Evolutionary conservation across 2,329 filamentous ascomycete genomes (phyloP), one percentile per base, ranked within the genome.

Genomic region (Aspergillus pseudoterreus): DNA sequence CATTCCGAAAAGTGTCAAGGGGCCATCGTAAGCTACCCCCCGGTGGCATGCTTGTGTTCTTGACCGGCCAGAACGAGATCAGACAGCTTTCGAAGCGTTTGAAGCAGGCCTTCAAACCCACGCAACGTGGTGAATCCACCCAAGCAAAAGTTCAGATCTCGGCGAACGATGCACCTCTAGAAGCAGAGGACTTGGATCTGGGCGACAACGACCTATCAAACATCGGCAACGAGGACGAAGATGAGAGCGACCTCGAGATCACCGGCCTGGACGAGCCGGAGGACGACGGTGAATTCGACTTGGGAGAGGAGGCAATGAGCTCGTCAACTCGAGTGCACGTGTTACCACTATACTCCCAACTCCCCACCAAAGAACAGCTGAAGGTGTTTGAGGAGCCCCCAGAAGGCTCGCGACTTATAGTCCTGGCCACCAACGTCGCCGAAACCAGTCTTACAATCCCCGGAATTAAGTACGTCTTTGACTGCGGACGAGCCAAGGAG

Each of bases 361-460:
- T 99, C 1, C 90, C 92, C 0, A 95, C 92, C 2, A 87, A 85
- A 59, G 91, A 97, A 63, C 94, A 99, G 71, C 81, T 96, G 66
- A 84, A 84, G 53, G 90, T 99, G 9, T 99, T 99, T 62, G 87
- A 96, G 57, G 79, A 86, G 0, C 83, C 89, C 0, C 92, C 92
- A 0, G 87, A 92, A 50, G 88, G 88, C 14, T 88, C 88, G 8
- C 84, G 94, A 8, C 81, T 94, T 21, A 88, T 99, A 47, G 87
- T 99, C 4, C 75, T 99, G 38, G 91, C 94, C 0, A 99, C 94
- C 41, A 99, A 99, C 70, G 90, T 99, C 42, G 94, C 94, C 0
- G 94, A 99, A 71, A 99, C 94, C 0, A 95, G 89, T 82, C 80
- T 99, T 67, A 99, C 94, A 0, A 99, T 99, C 51, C 92, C 94